Percentiles rank a stretch among this genome's conserved stretches.
Evolutionary conservation across 2,329 filamentous ascomycete species (phyloP).

Genomic region (Celoporthe dispersa): DNA sequence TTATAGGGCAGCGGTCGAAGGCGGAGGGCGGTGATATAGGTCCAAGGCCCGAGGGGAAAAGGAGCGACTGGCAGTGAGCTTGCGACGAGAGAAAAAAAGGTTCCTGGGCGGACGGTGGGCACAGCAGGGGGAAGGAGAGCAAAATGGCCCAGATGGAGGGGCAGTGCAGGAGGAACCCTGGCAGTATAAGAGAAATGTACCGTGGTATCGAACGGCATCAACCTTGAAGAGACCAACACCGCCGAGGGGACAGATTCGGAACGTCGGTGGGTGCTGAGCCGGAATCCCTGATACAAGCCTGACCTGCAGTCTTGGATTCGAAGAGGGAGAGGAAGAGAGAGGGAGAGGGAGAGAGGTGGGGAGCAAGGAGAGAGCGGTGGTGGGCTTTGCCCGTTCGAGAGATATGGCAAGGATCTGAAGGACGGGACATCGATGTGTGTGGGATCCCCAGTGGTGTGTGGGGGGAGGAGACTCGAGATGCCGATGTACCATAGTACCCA

Average conservation of each 20-base stretch:
- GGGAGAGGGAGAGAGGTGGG: slow-evolving; percentile 30
- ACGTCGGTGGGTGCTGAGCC: slow-evolving; percentile 57
- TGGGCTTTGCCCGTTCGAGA: slow-evolving; percentile 44
- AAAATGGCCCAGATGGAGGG: slow-evolving; percentile 48
- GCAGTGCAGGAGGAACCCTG: slow-evolving; percentile 53
- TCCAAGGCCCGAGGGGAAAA: slow-evolving; percentile 42
- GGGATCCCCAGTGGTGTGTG: slow-evolving; percentile 38
- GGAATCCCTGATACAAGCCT: slow-evolving; percentile 53
- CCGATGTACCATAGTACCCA: slow-evolving; percentile 36
- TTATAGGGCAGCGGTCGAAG: slow-evolving; percentile 52
- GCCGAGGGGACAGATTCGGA: slow-evolving; percentile 52
- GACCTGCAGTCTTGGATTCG: slow-evolving; percentile 40
- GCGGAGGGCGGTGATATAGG: slow-evolving; percentile 43
- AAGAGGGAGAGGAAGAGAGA: slow-evolving; percentile 20
- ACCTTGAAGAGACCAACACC: slow-evolving; percentile 43
- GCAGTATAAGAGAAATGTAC: slow-evolving; percentile 58
- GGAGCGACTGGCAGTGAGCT: slow-evolving; percentile 54
- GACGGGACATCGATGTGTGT: slow-evolving; percentile 45
- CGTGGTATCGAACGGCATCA: slow-evolving; percentile 46
- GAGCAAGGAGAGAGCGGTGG: slow-evolving; percentile 41
- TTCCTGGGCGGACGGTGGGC: slow-evolving; percentile 38
- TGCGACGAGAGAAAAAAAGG: slow-evolving; percentile 40
- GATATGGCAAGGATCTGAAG: slow-evolving; percentile 43
- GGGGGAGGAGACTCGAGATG: slow-evolving; percentile 36
- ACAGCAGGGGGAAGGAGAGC: slow-evolving; percentile 47